phyloP scores from a whole-genome alignment of 345 rosid species.

The Murraya koenigii region DNA sequence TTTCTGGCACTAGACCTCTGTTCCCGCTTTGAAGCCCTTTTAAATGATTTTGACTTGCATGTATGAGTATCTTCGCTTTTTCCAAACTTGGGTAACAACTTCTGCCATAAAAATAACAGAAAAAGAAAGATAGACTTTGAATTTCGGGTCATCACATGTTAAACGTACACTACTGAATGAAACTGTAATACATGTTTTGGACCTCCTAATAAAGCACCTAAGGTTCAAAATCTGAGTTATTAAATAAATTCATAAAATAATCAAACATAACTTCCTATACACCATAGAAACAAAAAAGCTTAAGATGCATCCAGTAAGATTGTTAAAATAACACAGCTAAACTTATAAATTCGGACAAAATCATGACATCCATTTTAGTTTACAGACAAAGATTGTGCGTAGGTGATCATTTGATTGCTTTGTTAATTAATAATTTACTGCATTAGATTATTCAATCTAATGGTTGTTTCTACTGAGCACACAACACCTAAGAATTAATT shows the following conservation, averaged over 20 bases:
- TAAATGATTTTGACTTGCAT: conserved; percentile 24
- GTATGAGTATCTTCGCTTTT: conserved; percentile 7
- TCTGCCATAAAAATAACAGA: conserved; percentile 27
- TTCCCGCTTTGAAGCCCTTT: conserved; percentile 21
- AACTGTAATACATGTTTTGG: not conserved
- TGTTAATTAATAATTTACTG: not conserved
- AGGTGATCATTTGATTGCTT: not conserved
- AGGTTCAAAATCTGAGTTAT: not conserved
- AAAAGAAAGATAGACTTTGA: not conserved
- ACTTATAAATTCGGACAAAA: not conserved
- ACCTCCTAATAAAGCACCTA: not conserved
- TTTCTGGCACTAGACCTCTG: conserved; percentile 17
- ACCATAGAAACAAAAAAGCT: not conserved
- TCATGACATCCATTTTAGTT: not conserved
- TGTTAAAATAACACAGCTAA: not conserved
- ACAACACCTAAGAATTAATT: not conserved
- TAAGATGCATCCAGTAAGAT: not conserved
- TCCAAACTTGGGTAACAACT: conserved; percentile 18
- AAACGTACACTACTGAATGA: not conserved
- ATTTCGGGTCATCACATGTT: not conserved
- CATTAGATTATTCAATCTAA: not conserved
- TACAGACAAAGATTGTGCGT: not conserved
- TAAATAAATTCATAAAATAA: not conserved
- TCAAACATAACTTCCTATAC: not conserved
- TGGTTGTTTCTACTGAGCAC: not conserved